Evolutionary conservation across 257 asterid species (phyloP), one percentile per base, ranked within the genome.

Genomic region (Fraxinus cuspidata): DNA sequence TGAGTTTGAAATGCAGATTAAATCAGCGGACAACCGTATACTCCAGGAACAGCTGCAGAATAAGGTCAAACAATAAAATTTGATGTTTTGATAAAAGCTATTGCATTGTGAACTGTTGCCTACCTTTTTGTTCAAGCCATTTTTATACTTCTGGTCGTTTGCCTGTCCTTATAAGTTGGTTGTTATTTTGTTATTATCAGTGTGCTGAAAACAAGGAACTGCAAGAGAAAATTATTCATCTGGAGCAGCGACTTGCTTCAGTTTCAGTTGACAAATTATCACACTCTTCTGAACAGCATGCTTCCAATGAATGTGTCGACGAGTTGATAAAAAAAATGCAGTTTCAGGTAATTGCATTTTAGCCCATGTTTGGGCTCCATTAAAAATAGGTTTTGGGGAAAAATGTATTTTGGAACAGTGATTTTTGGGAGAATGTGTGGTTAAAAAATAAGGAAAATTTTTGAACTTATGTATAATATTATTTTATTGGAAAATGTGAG

Each of bases 21-120:
- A 79, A 81, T 84, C 97, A 18, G 99, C 99, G 3, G 99, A 96
- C 77, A 96, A 96, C 73, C 96, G 97, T 63, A 84, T 96, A 66
- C 96, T 96, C 74, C 99, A 93, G 81, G 99, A 93, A 71, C 97
- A 96, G 87, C 91, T 96, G 78, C 93, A 90, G 82, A 92, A 81
- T 80, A 93, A 96, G 97, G 99, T 96, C 38, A 53, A 68, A 51
- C 12, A 63, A 7, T 38, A 23, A 12, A n/a, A 42, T 42, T 42
- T 12, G 51, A 11, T 42, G 16, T 42, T 42, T 12, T 42, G 51
- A 11, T 42, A 42, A 42, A 42, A 2, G 51, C 51, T 42, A 42
- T 12, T 42, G 49, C 16, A 16, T 10, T 10, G 16, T 12, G 51
- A 11, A 42, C 49, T 42, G 51, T 7, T 56, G 15, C 2, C 32